Base-by-base conservation (phyloP, 805 yeast species). In the Ogataea degrootiae region DNA sequence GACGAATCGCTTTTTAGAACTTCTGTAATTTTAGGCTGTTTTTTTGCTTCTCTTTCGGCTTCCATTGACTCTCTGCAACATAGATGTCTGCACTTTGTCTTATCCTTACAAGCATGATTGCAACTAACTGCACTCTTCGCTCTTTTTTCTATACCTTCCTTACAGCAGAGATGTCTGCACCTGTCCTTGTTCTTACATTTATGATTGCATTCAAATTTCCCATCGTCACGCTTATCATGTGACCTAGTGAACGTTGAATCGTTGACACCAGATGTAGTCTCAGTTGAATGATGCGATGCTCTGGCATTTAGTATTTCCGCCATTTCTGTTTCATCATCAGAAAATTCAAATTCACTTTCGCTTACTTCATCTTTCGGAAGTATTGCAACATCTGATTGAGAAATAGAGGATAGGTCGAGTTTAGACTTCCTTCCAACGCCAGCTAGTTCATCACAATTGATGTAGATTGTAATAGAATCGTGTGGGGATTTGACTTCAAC, bases 91-190 rank as follows among this genome's bases (percentile, higher is more conserved):
- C 80, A 76, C 3, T 57, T 60, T 5, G 35, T 43, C 34, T 59
- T 60, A 51, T 70, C 71, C 47, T 69, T 75, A 50, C 80, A 76
- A 2, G 58, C 33, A 53, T 76, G 80, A 37, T 66, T 61, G 45
- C 80, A 76, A 3, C 15, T 23, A 14, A 22, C 9, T 5, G 11
- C n/a, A 6, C 6, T 21, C 12, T 39, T 47, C 31, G 2, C 36
- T 21, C 31, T 37, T 43, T 7, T 23, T 12, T 38, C 49, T 19
- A 54, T 49, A 7, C 80, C 80, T 35, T 72, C 74, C 37, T 71
- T 67, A 48, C 81, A 76, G 44, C 80, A 76, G 5, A 71, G 43
- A 54, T 76, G 80, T 11, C 79, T 67, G 45, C 80, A 76, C 0
- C 53, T 60, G 2, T n/a, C 29, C 39, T 58, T 59, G 52, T 69